phyloP scores from a whole-genome alignment of 495 filamentous ascomycete species.

The Podospora pseudoanserina region DNA sequence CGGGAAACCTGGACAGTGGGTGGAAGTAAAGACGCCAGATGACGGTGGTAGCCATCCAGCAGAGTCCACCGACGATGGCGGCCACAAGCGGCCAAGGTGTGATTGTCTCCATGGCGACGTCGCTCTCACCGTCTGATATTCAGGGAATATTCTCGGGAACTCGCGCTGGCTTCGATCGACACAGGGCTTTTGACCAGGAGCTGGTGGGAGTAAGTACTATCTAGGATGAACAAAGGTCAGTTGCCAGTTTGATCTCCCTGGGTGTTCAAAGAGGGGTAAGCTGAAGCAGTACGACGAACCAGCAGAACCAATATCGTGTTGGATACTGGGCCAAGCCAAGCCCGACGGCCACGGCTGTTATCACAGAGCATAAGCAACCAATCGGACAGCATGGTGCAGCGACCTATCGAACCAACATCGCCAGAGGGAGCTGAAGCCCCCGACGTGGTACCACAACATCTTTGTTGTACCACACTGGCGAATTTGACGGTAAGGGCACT shows the following conservation, averaged over 20 bases:
- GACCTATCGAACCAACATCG: not conserved
- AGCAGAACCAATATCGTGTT: not conserved
- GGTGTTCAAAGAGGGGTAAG: not conserved
- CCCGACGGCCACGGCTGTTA: not conserved
- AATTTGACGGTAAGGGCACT: not conserved
- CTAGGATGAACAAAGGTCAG: not conserved
- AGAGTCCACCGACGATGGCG: not conserved
- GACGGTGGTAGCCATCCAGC: not conserved
- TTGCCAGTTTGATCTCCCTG: not conserved
- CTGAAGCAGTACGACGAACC: too few species aligned
- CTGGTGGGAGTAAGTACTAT: not conserved
- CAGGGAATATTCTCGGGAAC: not conserved
- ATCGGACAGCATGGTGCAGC: not conserved
- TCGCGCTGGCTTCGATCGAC: not conserved
- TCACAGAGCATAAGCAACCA: not conserved
- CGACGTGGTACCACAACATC: not conserved
- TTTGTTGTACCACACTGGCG: not conserved
- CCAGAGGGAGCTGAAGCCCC: not conserved
- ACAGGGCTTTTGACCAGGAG: not conserved
- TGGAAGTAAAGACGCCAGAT: slow-evolving; percentile 52
- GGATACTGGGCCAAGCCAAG: not conserved
- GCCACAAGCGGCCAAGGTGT: not conserved
- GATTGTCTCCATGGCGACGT: not conserved
- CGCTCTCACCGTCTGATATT: not conserved
- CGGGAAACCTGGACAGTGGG: slow-evolving; percentile 49